Conservation (phyloP, 768 basidiomycete species). For the Lentinus brumalis region DNA sequence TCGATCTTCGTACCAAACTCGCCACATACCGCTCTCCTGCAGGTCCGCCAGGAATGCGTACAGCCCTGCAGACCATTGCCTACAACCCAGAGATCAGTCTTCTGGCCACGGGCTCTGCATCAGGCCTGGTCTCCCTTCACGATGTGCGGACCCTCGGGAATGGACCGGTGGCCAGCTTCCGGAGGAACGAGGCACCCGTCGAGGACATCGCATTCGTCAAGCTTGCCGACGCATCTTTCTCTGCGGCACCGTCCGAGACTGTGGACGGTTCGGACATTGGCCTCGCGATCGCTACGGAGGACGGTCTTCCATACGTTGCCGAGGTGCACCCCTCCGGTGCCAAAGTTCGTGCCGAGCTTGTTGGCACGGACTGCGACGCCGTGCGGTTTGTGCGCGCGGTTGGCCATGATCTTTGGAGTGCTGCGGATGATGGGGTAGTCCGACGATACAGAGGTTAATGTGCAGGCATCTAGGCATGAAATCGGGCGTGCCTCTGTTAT, state of each 20-base stretch:
- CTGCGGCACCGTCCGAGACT: background rate
- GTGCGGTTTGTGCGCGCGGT: conserved; percentile 46
- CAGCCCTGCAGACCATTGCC: conserved; percentile 46
- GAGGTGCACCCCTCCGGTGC: conserved; percentile 45
- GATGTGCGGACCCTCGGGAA: conserved; percentile 48
- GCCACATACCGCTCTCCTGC: conserved; percentile 30
- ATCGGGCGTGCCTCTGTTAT: background rate
- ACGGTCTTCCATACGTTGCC: conserved; percentile 63
- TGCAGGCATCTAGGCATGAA: background rate
- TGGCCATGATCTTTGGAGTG: conserved; percentile 50
- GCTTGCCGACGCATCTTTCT: background rate
- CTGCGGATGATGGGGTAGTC: conserved; percentile 65
- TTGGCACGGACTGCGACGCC: conserved; percentile 64
- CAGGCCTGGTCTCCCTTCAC: conserved; percentile 57
- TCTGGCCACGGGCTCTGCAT: conserved; percentile 59
- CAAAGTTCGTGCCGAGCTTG: conserved; percentile 46
- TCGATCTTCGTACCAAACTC: conserved; percentile 50
- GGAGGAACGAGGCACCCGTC: conserved; percentile 48
- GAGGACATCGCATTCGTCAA: conserved; percentile 43
- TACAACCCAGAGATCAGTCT: conserved; percentile 44
- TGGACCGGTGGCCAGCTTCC: conserved; percentile 38
- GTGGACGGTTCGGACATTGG: conserved; percentile 27
- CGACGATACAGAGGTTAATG: conserved; percentile 40
- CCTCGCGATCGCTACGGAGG: conserved; percentile 53
- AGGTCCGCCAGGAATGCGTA: conserved; percentile 28